Evolutionary conservation across 768 basidiomycete species (phyloP).

Genomic region (Hericium erinaceus): DNA sequence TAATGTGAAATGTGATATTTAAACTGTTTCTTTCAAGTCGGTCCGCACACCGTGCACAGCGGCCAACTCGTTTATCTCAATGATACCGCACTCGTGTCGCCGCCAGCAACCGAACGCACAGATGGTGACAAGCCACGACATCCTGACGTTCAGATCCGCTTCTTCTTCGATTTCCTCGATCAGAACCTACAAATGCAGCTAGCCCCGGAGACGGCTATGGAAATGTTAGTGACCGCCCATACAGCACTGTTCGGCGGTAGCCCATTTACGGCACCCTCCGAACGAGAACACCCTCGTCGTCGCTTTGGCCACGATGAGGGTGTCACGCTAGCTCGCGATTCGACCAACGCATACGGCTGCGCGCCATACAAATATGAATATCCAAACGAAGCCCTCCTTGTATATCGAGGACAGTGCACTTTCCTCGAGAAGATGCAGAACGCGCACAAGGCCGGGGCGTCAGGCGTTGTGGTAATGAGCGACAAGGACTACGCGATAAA

Average conservation of each 20-base stretch:
- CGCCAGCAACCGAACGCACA: constrained; percentile 16
- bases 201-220: constrained; percentile 29
- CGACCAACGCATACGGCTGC: constrained; percentile 52
- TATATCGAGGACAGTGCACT: constrained; percentile 75
- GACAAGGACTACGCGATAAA: constrained; percentile 51
- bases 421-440: constrained; percentile 75
- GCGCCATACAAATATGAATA: constrained; percentile 39
- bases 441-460: constrained; percentile 63
- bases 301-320: constrained; percentile 45
- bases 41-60: constrained; percentile 67
- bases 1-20: not conserved
- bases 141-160: constrained; percentile 46
- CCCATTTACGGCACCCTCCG: constrained; percentile 28
- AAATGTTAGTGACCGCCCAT: constrained; percentile 46
- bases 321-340: constrained; percentile 43
- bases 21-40: constrained; percentile 39
- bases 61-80: constrained; percentile 81
- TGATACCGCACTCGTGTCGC: constrained; percentile 43
- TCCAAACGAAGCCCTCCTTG: constrained; percentile 45
- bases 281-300: too few relatives aligned
- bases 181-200: constrained; percentile 33
- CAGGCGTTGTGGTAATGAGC: constrained; percentile 70
- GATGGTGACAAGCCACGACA: constrained; percentile 18
- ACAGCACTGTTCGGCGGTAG: constrained; percentile 69
- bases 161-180: constrained; percentile 47